These are phyloP conservation scores for Lophiotrema nucula DNA, from an alignment of 495 filamentous ascomycete genomes.

Conservation along the genomic window DNA sequence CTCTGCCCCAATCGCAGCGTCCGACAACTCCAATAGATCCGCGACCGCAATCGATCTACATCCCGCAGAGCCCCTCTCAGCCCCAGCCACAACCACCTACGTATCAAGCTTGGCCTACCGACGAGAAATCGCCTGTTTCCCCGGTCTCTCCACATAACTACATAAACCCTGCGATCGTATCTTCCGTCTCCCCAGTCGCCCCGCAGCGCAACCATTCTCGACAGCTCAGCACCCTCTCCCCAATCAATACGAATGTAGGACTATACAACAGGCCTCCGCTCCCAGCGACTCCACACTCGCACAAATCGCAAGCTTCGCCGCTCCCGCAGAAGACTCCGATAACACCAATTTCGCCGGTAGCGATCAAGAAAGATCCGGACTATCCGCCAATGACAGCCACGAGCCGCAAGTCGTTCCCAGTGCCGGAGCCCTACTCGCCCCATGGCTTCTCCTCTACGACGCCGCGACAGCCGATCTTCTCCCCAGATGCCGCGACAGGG, in stretches of 20 bases:
- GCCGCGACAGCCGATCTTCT: slow-evolving; percentile 14
- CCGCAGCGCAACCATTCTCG: slow-evolving; percentile 3
- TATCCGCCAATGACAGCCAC: slow-evolving; percentile 10
- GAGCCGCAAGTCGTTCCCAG: slow-evolving; percentile 3
- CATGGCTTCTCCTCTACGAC: slow-evolving; percentile 15
- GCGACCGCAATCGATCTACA: slow-evolving; percentile 22
- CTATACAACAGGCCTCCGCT: slow-evolving; percentile 10
- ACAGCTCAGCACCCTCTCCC: slow-evolving; percentile 19
- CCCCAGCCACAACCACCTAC: slow-evolving; percentile 13
- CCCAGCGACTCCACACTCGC: slow-evolving; percentile 10
- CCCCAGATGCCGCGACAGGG: slow-evolving; percentile 33
- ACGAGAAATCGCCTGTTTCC: slow-evolving; percentile 13
- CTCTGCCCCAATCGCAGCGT: slow-evolving; percentile 9
- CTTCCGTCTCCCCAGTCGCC: slow-evolving; percentile 9
- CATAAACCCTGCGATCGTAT: background rate
- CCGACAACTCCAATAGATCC: slow-evolving; percentile 23
- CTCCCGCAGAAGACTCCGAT: slow-evolving; percentile 24
- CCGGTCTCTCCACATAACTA: slow-evolving; percentile 11
- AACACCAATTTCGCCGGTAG: slow-evolving; percentile 17
- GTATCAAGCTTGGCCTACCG: background rate
- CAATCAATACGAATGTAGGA: slow-evolving; percentile 21
- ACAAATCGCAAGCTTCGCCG: background rate
- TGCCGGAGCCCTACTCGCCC: slow-evolving; percentile 22
- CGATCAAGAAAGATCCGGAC: slow-evolving; percentile 18
- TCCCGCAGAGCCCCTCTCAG: slow-evolving; percentile 7